Percentiles rank a stretch among this genome's conserved stretches.
These are phyloP conservation scores for Boletus subparvulus DNA, from an alignment of 768 basidiomycete genomes.

Conservation along the genomic window DNA sequence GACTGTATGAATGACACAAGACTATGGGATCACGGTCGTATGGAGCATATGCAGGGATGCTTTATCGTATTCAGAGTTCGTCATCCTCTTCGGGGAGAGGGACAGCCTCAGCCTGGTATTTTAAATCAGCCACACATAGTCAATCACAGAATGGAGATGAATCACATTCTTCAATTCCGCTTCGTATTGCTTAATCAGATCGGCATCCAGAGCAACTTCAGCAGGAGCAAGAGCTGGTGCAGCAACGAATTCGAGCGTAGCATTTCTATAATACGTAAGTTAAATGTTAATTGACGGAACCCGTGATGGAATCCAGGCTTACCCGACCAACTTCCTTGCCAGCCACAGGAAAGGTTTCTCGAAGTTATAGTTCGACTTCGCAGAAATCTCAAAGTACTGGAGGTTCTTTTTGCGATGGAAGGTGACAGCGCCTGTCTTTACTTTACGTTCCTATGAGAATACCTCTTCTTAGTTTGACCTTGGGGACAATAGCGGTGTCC, in stretches of 20 bases:
- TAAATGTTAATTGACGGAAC: background rate
- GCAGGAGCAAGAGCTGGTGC: conserved; percentile 94
- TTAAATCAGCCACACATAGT: conserved; percentile 9
- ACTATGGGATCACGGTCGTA: conserved; percentile 22
- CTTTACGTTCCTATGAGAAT: conserved; percentile 89
- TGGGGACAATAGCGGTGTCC: background rate
- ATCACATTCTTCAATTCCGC: conserved; percentile 68
- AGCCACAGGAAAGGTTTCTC: conserved; percentile 99
- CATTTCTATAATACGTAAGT: conserved; percentile 55
- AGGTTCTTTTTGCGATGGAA: conserved; percentile 99
- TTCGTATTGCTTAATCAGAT: conserved; percentile 78
- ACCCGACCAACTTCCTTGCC: conserved; percentile 97
- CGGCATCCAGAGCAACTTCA: conserved; percentile 81
- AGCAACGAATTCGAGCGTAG: conserved; percentile 89
- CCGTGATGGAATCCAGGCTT: conserved; percentile 29
- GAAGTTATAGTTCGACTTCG: conserved; percentile 99
- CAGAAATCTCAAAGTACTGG: conserved; percentile 99
- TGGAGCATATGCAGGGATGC: conserved; percentile 19
- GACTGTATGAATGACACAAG: conserved; percentile 21
- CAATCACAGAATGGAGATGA: conserved; percentile 1
- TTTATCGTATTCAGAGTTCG: conserved; percentile 53
- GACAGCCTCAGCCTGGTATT: conserved; percentile 72
- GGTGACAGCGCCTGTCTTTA: conserved; percentile 96
- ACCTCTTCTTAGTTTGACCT: conserved; percentile 3
- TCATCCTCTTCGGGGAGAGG: conserved; percentile 99